Percentiles rank a stretch among this genome's conserved stretches.
Conservation (phyloP, 371 early-diverging fungal genomes). For the Actinomortierella ambigua region DNA sequence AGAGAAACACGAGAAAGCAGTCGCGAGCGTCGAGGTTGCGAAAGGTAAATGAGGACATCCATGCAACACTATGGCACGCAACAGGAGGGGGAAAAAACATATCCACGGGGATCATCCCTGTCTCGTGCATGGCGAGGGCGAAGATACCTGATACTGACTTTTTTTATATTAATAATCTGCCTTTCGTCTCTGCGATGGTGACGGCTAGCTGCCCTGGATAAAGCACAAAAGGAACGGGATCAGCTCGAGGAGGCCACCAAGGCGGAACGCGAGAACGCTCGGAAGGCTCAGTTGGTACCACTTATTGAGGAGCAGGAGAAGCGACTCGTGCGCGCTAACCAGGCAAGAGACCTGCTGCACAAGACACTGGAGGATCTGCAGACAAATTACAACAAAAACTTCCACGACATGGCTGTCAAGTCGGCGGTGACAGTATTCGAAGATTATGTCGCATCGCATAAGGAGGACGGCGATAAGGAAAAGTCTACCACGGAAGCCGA, state of each 20-base stretch:
- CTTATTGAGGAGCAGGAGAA: slow-evolving; percentile 43
- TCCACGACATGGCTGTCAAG: slow-evolving; percentile 77
- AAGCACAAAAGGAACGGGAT: slow-evolving; percentile 16
- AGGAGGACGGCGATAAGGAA: slow-evolving; percentile 5
- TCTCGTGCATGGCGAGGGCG: too few relatives aligned
- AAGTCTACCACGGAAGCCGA: neutral
- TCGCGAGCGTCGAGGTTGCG: too few relatives aligned
- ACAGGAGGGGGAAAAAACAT: too few relatives aligned
- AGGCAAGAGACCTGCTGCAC: slow-evolving; percentile 8
- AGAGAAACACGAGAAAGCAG: slow-evolving; percentile 24
- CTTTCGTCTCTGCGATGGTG: slow-evolving; percentile 4
- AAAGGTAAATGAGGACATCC: too few relatives aligned
- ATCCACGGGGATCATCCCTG: too few relatives aligned
- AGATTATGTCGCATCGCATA: slow-evolving; percentile 49
- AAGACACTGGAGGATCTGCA: slow-evolving; percentile 63
- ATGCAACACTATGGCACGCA: neutral
- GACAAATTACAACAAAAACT: slow-evolving; percentile 76
- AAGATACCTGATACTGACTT: neutral
- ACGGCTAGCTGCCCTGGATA: slow-evolving; percentile 43
- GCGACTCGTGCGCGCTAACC: slow-evolving; percentile 34
- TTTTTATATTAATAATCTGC: neutral
- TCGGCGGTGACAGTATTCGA: slow-evolving; percentile 65
- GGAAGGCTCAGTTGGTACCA: slow-evolving; percentile 15
- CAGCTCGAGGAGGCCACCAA: slow-evolving; percentile 17
- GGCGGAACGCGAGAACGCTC: slow-evolving; percentile 21